Conservation (phyloP, 164 flowering plant species). For the Sedum album region DNA sequence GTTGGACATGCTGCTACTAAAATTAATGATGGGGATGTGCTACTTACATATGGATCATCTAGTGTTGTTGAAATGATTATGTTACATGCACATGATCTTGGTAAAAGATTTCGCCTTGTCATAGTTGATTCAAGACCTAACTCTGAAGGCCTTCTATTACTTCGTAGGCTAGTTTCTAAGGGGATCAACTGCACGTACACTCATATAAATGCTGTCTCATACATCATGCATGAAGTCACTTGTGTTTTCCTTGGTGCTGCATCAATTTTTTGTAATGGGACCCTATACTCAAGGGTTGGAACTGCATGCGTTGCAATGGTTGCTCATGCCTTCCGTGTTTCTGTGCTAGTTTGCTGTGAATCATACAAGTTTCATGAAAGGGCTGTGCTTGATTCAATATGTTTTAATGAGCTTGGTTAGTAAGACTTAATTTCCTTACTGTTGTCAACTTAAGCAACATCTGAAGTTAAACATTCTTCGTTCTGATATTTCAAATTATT, state of each 20-base stretch:
- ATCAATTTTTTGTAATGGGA: slow-evolving; percentile 80
- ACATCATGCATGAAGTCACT: slow-evolving; percentile 90
- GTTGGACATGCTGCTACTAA: slow-evolving; percentile 81
- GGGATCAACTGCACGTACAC: slow-evolving; percentile 84
- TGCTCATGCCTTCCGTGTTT: slow-evolving; percentile 80
- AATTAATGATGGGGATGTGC: slow-evolving; percentile 85
- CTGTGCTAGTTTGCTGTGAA: slow-evolving; percentile 84
- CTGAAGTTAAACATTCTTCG: not conserved
- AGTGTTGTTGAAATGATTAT: slow-evolving; percentile 77
- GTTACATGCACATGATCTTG: slow-evolving; percentile 75
- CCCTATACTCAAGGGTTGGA: slow-evolving; percentile 88
- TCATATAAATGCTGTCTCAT: slow-evolving; percentile 89
- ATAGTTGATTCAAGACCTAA: slow-evolving; percentile 91
- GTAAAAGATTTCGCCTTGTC: slow-evolving; percentile 75
- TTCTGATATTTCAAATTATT: not conserved
- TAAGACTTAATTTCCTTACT: not conserved
- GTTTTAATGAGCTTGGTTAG: slow-evolving; percentile 88
- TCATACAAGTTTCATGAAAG: slow-evolving; percentile 92
- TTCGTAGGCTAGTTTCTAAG: slow-evolving; percentile 63
- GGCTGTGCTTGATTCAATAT: slow-evolving; percentile 95
- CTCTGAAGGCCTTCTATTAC: slow-evolving; percentile 68
- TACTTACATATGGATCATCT: slow-evolving; percentile 75
- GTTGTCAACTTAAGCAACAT: not conserved
- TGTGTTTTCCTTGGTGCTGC: slow-evolving; percentile 80
- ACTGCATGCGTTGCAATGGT: slow-evolving; percentile 93